Evolutionary conservation across 1,284 basidiomycete species (phyloP).

Genomic region (Sutorius eximius): DNA sequence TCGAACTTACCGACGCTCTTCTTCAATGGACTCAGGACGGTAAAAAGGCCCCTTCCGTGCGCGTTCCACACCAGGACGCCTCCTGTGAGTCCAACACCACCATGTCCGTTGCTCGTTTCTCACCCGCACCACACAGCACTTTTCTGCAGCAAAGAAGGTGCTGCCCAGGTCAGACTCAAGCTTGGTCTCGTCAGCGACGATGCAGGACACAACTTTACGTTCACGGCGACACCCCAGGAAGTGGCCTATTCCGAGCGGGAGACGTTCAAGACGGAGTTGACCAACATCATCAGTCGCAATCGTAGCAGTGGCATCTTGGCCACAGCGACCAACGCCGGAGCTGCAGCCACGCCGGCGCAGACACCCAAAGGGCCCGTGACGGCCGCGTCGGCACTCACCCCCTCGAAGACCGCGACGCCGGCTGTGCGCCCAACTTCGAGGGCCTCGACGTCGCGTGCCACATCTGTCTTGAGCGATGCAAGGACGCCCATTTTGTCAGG

Average conservation of each 20-base stretch:
- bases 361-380: slow-evolving; percentile 31
- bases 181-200: slow-evolving; percentile 65
- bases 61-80: slow-evolving; percentile 59
- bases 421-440: slow-evolving; percentile 30
- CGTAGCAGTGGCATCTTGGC: slow-evolving; percentile 37
- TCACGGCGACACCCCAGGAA: slow-evolving; percentile 58
- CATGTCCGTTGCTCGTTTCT: background rate
- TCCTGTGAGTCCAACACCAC: slow-evolving; percentile 52
- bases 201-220: slow-evolving; percentile 76
- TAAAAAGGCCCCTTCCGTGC: slow-evolving; percentile 57
- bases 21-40: slow-evolving; percentile 75
- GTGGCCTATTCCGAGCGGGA: slow-evolving; percentile 68
- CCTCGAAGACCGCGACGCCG: slow-evolving; percentile 33
- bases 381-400: slow-evolving; percentile 24
- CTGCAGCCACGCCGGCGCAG: slow-evolving; percentile 27
- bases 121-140: slow-evolving; percentile 49
- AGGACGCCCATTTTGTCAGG: slow-evolving; percentile 56
- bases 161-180: slow-evolving; percentile 73
- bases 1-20: slow-evolving; percentile 66
- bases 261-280: slow-evolving; percentile 75
- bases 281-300: slow-evolving; percentile 71
- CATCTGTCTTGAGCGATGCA: slow-evolving; percentile 59
- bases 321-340: slow-evolving; percentile 14
- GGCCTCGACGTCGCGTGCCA: slow-evolving; percentile 53
- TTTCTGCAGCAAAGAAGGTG: slow-evolving; percentile 80